Conservation (phyloP, 23 red algal species). For the Gracilaria vermiculophylla region DNA sequence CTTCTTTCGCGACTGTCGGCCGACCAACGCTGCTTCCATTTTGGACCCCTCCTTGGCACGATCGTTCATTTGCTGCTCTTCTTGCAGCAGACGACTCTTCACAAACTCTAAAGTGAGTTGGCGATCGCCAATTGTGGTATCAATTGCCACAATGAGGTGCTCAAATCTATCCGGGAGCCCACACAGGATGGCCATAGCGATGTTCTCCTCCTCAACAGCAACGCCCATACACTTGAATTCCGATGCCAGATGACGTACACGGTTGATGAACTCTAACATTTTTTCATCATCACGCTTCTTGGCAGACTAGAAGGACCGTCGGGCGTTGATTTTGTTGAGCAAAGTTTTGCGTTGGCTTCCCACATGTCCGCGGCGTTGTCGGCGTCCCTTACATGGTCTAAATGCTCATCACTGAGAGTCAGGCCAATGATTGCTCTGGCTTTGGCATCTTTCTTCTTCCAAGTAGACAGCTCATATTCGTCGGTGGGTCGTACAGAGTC, state of each 20-base stretch:
- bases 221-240: conserved; percentile 27
- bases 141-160: conserved; percentile 28
- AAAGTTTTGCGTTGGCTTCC: too few relatives aligned
- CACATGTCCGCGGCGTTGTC: background rate
- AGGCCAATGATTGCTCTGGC: conserved; percentile 41
- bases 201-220: conserved; percentile 15
- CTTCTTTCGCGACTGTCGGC: background rate
- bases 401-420: conserved; percentile 22
- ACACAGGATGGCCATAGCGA: conserved; percentile 24
- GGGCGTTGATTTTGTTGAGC: conserved; percentile 18
- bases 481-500: background rate
- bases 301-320: conserved; percentile 29
- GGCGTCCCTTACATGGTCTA: conserved; percentile 25
- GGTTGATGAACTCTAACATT: conserved; percentile 18
- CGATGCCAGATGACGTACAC: background rate
- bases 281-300: conserved; percentile 37
- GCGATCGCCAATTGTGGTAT: conserved; percentile 19
- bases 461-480: conserved; percentile 14
- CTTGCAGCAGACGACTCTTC: conserved; percentile 53
- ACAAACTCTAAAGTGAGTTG: conserved; percentile 32
- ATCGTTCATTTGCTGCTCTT: conserved; percentile 22
- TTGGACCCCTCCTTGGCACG: background rate
- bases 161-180: conserved; percentile 14
- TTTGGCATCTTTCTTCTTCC: conserved; percentile 50
- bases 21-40: too few relatives aligned